A percentile compares a stretch with the other conserved stretches of the same genome.
phyloP scores from a whole-genome alignment of 192 early-diverging fungal species.

The Coemansia sp. region DNA sequence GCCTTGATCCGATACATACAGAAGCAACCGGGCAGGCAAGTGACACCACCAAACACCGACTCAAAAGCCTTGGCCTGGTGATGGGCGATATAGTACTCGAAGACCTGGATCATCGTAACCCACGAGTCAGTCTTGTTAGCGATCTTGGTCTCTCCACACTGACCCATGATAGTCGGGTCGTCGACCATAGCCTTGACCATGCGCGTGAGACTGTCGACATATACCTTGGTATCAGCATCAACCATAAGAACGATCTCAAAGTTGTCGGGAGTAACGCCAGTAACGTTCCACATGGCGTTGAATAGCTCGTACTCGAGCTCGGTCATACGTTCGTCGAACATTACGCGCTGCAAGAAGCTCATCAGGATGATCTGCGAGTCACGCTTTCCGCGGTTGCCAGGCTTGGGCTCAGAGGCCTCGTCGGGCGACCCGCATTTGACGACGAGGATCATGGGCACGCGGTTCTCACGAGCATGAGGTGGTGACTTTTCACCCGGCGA shows the following conservation, averaged over 20 bases:
- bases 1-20: slow-evolving; percentile 98
- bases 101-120: slow-evolving; percentile 99
- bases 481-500: slow-evolving; percentile 68
- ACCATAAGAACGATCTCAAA: slow-evolving; percentile 99
- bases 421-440: slow-evolving; percentile 87
- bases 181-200: slow-evolving; percentile 93
- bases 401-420: slow-evolving; percentile 76
- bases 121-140: slow-evolving; percentile 92
- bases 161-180: slow-evolving; percentile 90
- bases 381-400: slow-evolving; percentile 96
- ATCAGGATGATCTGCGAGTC: slow-evolving; percentile 99
- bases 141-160: slow-evolving; percentile 96
- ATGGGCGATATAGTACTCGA: slow-evolving; percentile 98
- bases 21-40: slow-evolving; percentile 99
- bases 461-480: slow-evolving; percentile 72
- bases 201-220: slow-evolving; percentile 90
- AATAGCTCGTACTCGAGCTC: slow-evolving; percentile 96
- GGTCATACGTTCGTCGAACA: slow-evolving; percentile 90
- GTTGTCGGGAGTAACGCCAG: slow-evolving; percentile 97
- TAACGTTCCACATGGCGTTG: slow-evolving; percentile 98
- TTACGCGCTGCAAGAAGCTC: slow-evolving; percentile 95
- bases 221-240: slow-evolving; percentile 95
- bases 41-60: slow-evolving; percentile 96
- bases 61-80: slow-evolving; percentile 97
- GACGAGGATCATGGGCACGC: slow-evolving; percentile 92